A percentile compares a stretch with the other conserved stretches of the same genome.
phyloP scores from a whole-genome alignment of 2,329 filamentous ascomycete species.

The Xylaria sp. region DNA sequence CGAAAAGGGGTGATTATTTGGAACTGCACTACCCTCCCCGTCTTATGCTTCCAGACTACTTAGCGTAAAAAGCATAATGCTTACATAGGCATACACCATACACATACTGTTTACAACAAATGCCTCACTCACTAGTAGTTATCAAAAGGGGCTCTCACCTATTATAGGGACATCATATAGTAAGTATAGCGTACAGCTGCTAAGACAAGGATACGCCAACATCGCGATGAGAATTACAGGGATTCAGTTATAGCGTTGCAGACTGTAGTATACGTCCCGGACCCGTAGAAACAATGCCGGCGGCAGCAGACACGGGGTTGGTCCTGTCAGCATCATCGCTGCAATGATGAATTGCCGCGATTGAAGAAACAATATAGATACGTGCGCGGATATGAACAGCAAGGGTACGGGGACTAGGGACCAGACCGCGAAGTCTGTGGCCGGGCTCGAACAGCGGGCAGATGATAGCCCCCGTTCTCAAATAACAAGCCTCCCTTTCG shows the following conservation, averaged over 20 bases:
- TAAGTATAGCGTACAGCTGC: neutral
- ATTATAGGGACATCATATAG: neutral
- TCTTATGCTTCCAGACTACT: neutral
- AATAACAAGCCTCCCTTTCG: neutral
- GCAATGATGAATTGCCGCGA: neutral
- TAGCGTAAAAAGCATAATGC: neutral
- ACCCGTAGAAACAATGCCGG: conserved; percentile 14
- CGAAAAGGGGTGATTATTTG: neutral
- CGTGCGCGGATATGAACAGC: neutral
- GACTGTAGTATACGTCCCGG: neutral
- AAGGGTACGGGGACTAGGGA: neutral
- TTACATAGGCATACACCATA: neutral
- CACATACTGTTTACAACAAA: neutral
- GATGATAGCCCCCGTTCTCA: neutral
- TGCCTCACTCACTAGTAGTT: neutral
- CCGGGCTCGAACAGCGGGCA: neutral
- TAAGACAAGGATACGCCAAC: conserved; percentile 10
- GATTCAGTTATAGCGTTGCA: conserved; percentile 3
- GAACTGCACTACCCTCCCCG: neutral
- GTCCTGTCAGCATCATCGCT: conserved; percentile 6
- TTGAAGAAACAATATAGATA: neutral
- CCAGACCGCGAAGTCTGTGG: neutral
- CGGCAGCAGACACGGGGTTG: neutral
- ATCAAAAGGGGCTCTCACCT: conserved; percentile 5
- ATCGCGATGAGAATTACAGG: conserved; percentile 20